A percentile compares a stretch with the other conserved stretches of the same genome.
Conservation (phyloP, 2,329 filamentous ascomycete species). For the Aureobasidium sp. region DNA sequence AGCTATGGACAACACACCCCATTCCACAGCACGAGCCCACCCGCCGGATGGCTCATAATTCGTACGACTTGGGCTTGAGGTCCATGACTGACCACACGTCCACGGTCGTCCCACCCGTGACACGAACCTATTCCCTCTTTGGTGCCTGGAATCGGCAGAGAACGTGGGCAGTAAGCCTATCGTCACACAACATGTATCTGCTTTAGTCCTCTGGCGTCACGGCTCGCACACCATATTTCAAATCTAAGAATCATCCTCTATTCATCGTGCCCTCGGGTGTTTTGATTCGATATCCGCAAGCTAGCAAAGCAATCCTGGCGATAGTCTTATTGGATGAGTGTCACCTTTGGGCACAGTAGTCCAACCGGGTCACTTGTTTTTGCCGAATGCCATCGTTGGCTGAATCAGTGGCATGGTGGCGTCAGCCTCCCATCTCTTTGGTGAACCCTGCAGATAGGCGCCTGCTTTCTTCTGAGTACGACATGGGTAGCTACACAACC, state of each 20-base stretch:
- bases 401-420: constrained; percentile 10
- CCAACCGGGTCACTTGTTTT: background rate
- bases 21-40: background rate
- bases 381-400: background rate
- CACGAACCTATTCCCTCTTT: constrained; percentile 10
- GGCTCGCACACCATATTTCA: background rate
- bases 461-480: constrained; percentile 10
- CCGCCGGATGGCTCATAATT: background rate
- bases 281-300: background rate
- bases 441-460: constrained; percentile 11
- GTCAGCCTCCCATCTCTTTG: constrained; percentile 5
- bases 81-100: constrained; percentile 8
- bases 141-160: constrained; percentile 6
- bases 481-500: constrained; percentile 14
- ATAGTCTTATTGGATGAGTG: background rate
- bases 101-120: constrained; percentile 6
- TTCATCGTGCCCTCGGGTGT: background rate
- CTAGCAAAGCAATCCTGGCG: background rate
- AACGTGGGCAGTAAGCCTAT: constrained; percentile 12
- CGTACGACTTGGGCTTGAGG: background rate
- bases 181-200: background rate
- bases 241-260: background rate
- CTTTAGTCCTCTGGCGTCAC: background rate
- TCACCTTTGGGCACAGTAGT: background rate
- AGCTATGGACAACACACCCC: background rate